Evolutionary conservation across 768 basidiomycete genomes (phyloP).

Genomic region (Crassisporium funariophilum): DNA sequence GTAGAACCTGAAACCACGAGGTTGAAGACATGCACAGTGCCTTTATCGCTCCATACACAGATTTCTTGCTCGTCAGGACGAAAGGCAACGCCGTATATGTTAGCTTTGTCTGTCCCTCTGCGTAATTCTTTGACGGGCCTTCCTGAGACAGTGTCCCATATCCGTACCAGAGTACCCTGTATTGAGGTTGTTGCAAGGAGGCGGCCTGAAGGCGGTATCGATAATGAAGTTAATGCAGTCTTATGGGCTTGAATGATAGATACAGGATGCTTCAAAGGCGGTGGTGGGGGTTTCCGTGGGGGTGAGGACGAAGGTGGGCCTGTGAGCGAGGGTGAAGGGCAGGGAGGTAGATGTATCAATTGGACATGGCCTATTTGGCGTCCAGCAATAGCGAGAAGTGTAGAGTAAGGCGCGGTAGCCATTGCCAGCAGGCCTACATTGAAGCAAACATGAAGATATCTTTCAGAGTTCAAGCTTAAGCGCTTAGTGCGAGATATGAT

Average conservation of each 20-base stretch:
- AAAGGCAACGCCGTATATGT: constrained; percentile 89
- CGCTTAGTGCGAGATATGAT: neutral
- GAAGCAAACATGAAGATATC: constrained; percentile 2
- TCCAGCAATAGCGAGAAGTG: constrained; percentile 84
- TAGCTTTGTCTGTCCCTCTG: constrained; percentile 86
- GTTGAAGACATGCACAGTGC: constrained; percentile 89
- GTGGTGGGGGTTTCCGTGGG: constrained; percentile 57
- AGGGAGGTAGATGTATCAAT: constrained; percentile 81
- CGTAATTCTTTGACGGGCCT: constrained; percentile 79
- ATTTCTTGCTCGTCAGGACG: constrained; percentile 84
- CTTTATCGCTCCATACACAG: constrained; percentile 95
- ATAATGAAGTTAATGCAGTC: constrained; percentile 75
- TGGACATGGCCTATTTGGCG: constrained; percentile 89
- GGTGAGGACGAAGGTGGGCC: constrained; percentile 57
- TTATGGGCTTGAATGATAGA: constrained; percentile 86
- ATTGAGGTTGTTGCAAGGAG: constrained; percentile 83
- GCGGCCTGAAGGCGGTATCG: constrained; percentile 76
- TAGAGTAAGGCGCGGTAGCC: constrained; percentile 76
- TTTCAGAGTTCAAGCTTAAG: constrained; percentile 18
- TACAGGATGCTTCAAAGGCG: constrained; percentile 63
- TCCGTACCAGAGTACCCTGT: constrained; percentile 81
- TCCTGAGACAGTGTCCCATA: constrained; percentile 80
- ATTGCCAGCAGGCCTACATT: constrained; percentile 71
- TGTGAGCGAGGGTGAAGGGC: constrained; percentile 57
- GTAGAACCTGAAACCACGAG: constrained; percentile 64